phyloP scores from a whole-genome alignment of 2,329 filamentous ascomycete species.

The Cladosporium halotolerans region DNA sequence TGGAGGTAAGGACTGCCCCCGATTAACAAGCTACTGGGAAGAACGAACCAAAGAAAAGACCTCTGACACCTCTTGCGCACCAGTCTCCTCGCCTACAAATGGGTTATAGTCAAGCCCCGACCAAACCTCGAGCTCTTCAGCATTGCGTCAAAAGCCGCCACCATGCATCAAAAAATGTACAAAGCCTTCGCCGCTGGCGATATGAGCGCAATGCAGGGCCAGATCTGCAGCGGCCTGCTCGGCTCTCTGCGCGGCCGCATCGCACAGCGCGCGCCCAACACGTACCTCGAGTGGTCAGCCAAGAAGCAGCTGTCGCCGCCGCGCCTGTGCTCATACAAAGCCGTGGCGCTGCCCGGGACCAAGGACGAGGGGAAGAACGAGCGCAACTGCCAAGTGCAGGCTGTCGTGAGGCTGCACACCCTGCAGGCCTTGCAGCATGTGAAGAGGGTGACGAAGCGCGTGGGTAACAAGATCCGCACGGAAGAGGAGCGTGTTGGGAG shows the following conservation, averaged over 20 bases:
- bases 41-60: neutral
- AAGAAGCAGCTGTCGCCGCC: constrained; percentile 24
- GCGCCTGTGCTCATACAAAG: constrained; percentile 21
- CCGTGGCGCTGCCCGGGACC: constrained; percentile 13
- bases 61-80: neutral
- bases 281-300: constrained; percentile 24
- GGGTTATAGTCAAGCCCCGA: constrained; percentile 19
- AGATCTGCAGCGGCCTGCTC: constrained; percentile 19
- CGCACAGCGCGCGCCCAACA: constrained; percentile 31
- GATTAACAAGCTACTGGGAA: neutral
- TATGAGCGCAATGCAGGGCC: constrained; percentile 17
- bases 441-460: constrained; percentile 10
- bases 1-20: neutral
- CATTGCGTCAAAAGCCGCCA: constrained; percentile 32
- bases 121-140: constrained; percentile 27
- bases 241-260: constrained; percentile 29
- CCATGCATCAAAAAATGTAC: constrained; percentile 44
- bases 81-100: constrained; percentile 1
- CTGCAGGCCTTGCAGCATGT: constrained; percentile 24
- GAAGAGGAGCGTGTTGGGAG: constrained; percentile 26
- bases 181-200: constrained; percentile 40
- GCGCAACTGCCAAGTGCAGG: constrained; percentile 20
- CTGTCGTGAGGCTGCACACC: constrained; percentile 26
- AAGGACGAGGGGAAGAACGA: neutral
- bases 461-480: constrained; percentile 11